A percentile compares a stretch with the other conserved stretches of the same genome.
These are phyloP conservation scores for Pharnaceum exiguum DNA, from an alignment of 148 eudicot genomes.

Conservation along the genomic window DNA sequence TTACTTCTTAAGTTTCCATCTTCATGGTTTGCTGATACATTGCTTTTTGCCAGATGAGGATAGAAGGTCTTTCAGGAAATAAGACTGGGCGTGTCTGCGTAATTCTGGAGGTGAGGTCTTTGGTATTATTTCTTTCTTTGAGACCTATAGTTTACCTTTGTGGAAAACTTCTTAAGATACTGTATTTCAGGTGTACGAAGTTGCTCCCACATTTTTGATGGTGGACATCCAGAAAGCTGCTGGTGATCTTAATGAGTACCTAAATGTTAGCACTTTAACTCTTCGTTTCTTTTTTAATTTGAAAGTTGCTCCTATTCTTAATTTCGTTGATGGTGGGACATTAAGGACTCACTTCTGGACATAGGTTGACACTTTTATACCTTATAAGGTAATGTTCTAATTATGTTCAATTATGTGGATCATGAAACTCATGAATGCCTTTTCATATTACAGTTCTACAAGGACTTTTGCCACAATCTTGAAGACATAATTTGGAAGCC, in stretches of 20 bases:
- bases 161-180: background rate
- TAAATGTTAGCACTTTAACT: conserved; percentile 41
- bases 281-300: background rate
- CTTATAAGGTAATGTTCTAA: background rate
- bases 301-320: no score
- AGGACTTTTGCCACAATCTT: conserved; percentile 78
- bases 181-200: conserved; percentile 62
- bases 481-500: conserved; percentile 94
- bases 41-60: conserved; percentile 63
- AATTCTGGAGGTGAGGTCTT: conserved; percentile 64
- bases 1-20: background rate
- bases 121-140: background rate
- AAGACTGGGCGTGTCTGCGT: conserved; percentile 73
- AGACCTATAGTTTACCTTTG: background rate
- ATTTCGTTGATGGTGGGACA: background rate
- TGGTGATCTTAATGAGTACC: conserved; percentile 77
- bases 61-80: conserved; percentile 80
- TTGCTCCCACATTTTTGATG: conserved; percentile 78
- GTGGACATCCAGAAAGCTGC: conserved; percentile 84
- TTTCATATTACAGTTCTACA: conserved; percentile 62
- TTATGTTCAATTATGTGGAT: background rate
- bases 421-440: background rate
- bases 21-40: background rate
- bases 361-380: background rate
- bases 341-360: background rate